Evolutionary conservation across 805 yeast species (phyloP), one percentile per base, ranked within the genome.

Genomic region (Sugiyamaella valdiviana): DNA sequence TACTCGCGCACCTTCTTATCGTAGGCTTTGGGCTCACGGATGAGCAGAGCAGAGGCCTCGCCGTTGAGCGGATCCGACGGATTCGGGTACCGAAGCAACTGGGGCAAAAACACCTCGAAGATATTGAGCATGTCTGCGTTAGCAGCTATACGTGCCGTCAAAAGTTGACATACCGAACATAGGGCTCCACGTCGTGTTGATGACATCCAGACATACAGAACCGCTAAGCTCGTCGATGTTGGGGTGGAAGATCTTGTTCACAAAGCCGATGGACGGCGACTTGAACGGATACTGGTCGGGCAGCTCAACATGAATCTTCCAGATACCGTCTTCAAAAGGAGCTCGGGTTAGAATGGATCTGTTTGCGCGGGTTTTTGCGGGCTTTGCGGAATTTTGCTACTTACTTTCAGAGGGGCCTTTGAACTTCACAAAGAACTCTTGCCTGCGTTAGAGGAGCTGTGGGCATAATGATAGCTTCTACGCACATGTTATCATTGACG

Each of bases 171-270:
- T 53, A 57, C 58, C 97, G 71, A 89, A 91, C 88, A 91, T 85
- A 1, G 99, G 98, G 38, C 95, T 85, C 99, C 99, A 91, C 0
- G 98, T 88, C 63, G 91, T 96, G 64, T 91, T 91, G 54, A 91
- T 90, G 15, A 93, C 98, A 64, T 91, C 98, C 44, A 91, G 78
- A 67, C 99, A 91, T 5, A 91, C 96, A 0, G 95, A 81, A 0
- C 99, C 99, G 14, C 80, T 59, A 22, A 80, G 75, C 63, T 89
- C 95, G 63, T 91, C 99, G 53, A 91, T 89, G 62, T 91, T 91
- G 5, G 99, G 99, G 64, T 91, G 99, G 68, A 80, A 90, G 16
- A 93, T 91, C 62, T 83, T 85, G 67, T 90, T 93, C 45, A 80
- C 80, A 63, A 91, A 91, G 6, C 97, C 98, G 53, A 91, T 89